These are phyloP conservation scores for Exophiala oligosperma DNA, from an alignment of 2,329 filamentous ascomycete genomes.

Conservation along the genomic window DNA sequence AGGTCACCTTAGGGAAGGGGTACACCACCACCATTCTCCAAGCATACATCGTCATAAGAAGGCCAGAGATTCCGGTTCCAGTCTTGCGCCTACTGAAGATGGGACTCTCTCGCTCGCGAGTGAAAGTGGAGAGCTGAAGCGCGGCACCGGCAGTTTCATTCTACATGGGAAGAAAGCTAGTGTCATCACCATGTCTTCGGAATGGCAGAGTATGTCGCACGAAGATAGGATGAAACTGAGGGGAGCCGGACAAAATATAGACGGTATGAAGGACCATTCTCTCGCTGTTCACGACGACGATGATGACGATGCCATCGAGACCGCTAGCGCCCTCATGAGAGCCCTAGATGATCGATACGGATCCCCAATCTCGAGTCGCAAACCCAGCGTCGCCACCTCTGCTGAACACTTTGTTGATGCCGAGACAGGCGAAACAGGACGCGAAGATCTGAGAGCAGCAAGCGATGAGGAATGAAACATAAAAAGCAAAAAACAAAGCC, in stretches of 20 bases:
- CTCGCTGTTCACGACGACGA: slow-evolving; percentile 6
- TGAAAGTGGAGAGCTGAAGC: slow-evolving; percentile 69
- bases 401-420: slow-evolving; percentile 26
- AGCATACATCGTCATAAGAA: slow-evolving; percentile 68
- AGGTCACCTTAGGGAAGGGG: slow-evolving; percentile 36
- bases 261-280: slow-evolving; percentile 5
- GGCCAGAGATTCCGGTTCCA: slow-evolving; percentile 70
- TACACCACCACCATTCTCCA: slow-evolving; percentile 55
- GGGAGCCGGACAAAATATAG: slow-evolving; percentile 36
- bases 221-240: slow-evolving; percentile 71
- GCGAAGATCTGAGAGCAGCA: background rate
- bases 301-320: slow-evolving; percentile 12
- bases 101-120: slow-evolving; percentile 41
- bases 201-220: slow-evolving; percentile 74
- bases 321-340: slow-evolving; percentile 7
- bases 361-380: slow-evolving; percentile 15
- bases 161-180: slow-evolving; percentile 98
- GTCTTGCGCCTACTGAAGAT: slow-evolving; percentile 55
- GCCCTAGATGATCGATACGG: slow-evolving; percentile 6
- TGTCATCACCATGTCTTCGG: slow-evolving; percentile 93
- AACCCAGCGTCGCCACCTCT: slow-evolving; percentile 18
- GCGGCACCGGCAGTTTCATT: slow-evolving; percentile 86
- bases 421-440: slow-evolving; percentile 14
- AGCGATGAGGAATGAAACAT: background rate
- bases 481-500: background rate